phyloP scores from a whole-genome alignment of 2,329 filamentous ascomycete species.

The Proliferodiscus dingleyae region DNA sequence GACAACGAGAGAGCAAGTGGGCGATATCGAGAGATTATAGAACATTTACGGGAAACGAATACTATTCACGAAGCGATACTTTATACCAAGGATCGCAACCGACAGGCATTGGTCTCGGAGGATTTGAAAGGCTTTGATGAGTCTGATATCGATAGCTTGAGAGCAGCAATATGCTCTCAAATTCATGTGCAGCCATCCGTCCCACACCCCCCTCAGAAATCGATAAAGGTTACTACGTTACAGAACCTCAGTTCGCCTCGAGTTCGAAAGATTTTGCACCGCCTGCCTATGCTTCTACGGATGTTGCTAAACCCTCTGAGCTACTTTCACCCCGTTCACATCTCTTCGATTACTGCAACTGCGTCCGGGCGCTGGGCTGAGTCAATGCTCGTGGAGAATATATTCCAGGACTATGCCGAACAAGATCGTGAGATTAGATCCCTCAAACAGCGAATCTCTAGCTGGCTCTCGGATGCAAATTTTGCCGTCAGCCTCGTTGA shows the following conservation, averaged over 20 bases:
- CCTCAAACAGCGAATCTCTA: slow-evolving; percentile 41
- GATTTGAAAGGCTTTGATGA: slow-evolving; percentile 32
- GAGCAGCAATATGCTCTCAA: slow-evolving; percentile 45
- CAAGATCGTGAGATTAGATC: slow-evolving; percentile 40
- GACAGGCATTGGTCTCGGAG: slow-evolving; percentile 8
- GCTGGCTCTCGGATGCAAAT: slow-evolving; percentile 48
- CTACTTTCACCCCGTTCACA: slow-evolving; percentile 48
- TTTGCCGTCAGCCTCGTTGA: slow-evolving; percentile 45
- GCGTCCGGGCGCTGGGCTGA: slow-evolving; percentile 47
- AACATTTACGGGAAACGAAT: slow-evolving; percentile 36
- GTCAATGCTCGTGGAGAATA: slow-evolving; percentile 39
- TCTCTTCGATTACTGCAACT: slow-evolving; percentile 45
- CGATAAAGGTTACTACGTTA: slow-evolving; percentile 45
- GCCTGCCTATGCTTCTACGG: slow-evolving; percentile 45
- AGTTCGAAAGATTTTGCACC: slow-evolving; percentile 41
- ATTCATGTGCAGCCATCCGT: slow-evolving; percentile 44
- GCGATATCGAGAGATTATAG: slow-evolving; percentile 39
- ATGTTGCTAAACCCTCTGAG: slow-evolving; percentile 43
- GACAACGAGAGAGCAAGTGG: slow-evolving; percentile 40
- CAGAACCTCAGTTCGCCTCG: slow-evolving; percentile 38
- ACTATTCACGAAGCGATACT: slow-evolving; percentile 34
- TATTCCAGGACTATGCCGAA: slow-evolving; percentile 45
- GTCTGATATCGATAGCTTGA: slow-evolving; percentile 39
- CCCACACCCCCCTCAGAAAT: slow-evolving; percentile 44
- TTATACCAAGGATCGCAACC: slow-evolving; percentile 23